A percentile compares a stretch with the other conserved stretches of the same genome.
These are phyloP conservation scores for Acorus gramineus DNA, from an alignment of 106 monocot species.

Conservation along the genomic window DNA sequence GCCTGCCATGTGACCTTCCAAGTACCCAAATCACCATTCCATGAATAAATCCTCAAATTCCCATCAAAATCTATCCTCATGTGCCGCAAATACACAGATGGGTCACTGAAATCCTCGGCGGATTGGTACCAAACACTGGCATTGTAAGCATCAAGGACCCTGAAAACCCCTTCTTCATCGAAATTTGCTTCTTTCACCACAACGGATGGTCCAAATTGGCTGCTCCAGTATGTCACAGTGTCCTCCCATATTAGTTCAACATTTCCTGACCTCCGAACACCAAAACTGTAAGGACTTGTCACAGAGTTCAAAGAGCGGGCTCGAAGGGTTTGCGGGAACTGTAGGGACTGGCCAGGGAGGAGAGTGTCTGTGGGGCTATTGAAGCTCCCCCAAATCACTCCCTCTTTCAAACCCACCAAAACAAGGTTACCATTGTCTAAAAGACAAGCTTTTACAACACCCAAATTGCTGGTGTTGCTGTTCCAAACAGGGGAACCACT, in stretches of 20 bases:
- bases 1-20: slow-evolving; percentile 40
- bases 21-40: slow-evolving; percentile 10
- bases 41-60: slow-evolving; percentile 41
- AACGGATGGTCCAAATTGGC: slow-evolving; percentile 1
- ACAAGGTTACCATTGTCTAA: slow-evolving; percentile 25
- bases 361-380: slow-evolving; percentile 30
- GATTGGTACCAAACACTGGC: slow-evolving; percentile 10
- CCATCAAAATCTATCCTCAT: slow-evolving; percentile 34
- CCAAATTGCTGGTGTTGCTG: slow-evolving; percentile 15
- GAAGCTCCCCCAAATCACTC: slow-evolving; percentile 27
- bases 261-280: slow-evolving; percentile 17
- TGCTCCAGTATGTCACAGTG: slow-evolving; percentile 42
- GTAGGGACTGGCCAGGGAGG: slow-evolving; percentile 27
- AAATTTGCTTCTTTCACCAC: slow-evolving; percentile 19
- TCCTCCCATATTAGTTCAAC: slow-evolving; percentile 39
- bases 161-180: slow-evolving; percentile 17
- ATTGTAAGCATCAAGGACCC: slow-evolving; percentile 17
- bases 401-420: slow-evolving; percentile 9
- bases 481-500: slow-evolving; percentile 24
- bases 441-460: slow-evolving; percentile 11
- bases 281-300: slow-evolving; percentile 32
- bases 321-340: slow-evolving; percentile 25
- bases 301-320: slow-evolving; percentile 11
- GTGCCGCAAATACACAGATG: slow-evolving; percentile 16
- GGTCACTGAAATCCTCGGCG: slow-evolving; percentile 34